A percentile compares a stretch with the other conserved stretches of the same genome.
phyloP scores from a whole-genome alignment of 805 yeast species.

The Yarrowia osloensis region DNA sequence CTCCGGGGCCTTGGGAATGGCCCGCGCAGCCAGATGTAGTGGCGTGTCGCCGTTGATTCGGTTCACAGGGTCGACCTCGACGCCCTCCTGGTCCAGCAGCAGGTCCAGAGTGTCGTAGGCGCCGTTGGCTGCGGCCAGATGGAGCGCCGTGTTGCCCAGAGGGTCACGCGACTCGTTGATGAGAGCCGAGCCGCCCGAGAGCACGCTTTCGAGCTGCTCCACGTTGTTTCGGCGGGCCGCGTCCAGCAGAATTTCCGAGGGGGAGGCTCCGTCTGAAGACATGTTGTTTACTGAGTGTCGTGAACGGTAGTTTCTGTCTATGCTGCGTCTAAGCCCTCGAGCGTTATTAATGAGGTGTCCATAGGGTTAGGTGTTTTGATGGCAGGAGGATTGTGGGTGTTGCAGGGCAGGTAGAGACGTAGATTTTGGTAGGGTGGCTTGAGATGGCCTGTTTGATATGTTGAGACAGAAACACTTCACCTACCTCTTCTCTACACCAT shows the following conservation, averaged over 20 bases:
- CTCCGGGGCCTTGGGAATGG: constrained; percentile 77
- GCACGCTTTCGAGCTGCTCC: constrained; percentile 64
- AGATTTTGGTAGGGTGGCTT: neutral
- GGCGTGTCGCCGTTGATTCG: constrained; percentile 82
- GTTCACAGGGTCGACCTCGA: constrained; percentile 82
- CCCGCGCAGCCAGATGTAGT: constrained; percentile 79
- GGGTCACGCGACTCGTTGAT: constrained; percentile 75
- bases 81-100: constrained; percentile 82
- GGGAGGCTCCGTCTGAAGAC: constrained; percentile 67
- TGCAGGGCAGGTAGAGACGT: too few species aligned
- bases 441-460: too few species aligned
- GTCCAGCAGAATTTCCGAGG: constrained; percentile 77
- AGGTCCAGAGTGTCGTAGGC: constrained; percentile 82
- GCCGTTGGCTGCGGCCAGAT: constrained; percentile 79
- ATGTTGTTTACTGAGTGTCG: constrained; percentile 14
- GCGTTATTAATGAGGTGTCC: constrained; percentile 26
- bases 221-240: constrained; percentile 86
- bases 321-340: neutral
- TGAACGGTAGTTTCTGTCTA: neutral
- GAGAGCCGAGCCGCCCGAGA: constrained; percentile 46
- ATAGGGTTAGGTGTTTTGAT: constrained; percentile 11
- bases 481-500: neutral
- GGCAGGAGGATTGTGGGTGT: neutral
- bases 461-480: neutral
- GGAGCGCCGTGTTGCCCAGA: constrained; percentile 77